Percentiles rank a stretch among this genome's conserved stretches.
These are phyloP conservation scores for Salicornia ramosissima DNA, from an alignment of 148 eudicot genomes.

Conservation along the genomic window DNA sequence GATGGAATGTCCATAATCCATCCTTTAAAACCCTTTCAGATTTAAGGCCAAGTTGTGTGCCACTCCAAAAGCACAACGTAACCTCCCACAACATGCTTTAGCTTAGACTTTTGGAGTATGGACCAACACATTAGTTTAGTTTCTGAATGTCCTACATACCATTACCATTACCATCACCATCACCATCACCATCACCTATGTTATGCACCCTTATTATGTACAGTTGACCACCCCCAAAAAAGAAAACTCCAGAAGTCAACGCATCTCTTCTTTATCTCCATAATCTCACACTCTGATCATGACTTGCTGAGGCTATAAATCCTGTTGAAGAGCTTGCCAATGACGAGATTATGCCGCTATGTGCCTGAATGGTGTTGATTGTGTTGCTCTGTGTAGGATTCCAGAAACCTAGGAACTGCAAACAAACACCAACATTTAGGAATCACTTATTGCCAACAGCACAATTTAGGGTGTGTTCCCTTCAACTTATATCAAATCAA, in stretches of 20 bases:
- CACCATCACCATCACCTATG: not conserved
- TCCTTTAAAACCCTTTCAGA: not conserved
- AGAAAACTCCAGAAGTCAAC: not conserved
- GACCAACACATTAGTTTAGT: not conserved
- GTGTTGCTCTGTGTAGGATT: conserved; percentile 32
- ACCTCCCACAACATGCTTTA: not conserved
- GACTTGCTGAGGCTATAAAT: conserved; percentile 47
- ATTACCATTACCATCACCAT: not conserved
- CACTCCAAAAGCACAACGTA: conserved; percentile 9
- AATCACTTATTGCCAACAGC: not conserved
- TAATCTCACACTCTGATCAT: conserved; percentile 37
- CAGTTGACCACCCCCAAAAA: conserved; percentile 11
- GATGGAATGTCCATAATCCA: not conserved
- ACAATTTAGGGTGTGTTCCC: too few relatives aligned
- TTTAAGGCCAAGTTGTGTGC: conserved; percentile 1
- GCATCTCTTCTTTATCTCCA: conserved; percentile 27
- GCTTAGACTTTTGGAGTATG: not conserved
- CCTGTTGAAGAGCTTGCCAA: conserved; percentile 34
- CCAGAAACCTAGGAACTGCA: conserved; percentile 46
- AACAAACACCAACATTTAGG: not conserved
- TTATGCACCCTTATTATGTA: conserved; percentile 6
- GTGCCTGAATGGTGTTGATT: conserved; percentile 26
- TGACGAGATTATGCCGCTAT: conserved; percentile 29
- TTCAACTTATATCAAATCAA: too few relatives aligned
- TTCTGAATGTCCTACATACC: not conserved